These are phyloP conservation scores for Metschnikowia bowlesiae DNA, from an alignment of 805 yeast genomes.

Conservation along the genomic window DNA sequence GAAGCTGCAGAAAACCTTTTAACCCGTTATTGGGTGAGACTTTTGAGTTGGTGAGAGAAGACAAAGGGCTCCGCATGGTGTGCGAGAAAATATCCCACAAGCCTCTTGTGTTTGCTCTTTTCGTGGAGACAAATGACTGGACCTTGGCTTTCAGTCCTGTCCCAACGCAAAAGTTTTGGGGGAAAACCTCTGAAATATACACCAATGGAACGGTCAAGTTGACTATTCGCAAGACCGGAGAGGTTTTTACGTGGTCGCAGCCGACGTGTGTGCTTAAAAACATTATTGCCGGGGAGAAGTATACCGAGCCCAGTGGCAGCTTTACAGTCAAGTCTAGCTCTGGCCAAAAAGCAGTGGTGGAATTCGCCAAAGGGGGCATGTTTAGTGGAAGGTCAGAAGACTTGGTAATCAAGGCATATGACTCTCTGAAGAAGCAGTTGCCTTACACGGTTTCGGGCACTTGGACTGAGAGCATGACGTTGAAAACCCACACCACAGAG, in stretches of 20 bases:
- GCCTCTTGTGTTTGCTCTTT: slow-evolving; percentile 81
- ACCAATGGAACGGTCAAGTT: slow-evolving; percentile 69
- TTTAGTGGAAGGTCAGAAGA: slow-evolving; percentile 80
- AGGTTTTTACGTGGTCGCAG: slow-evolving; percentile 72
- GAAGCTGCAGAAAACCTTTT: slow-evolving; percentile 85
- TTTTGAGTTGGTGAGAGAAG: slow-evolving; percentile 83
- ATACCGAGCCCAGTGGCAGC: slow-evolving; percentile 76
- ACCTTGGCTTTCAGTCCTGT: slow-evolving; percentile 55
- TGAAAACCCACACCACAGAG: slow-evolving; percentile 39
- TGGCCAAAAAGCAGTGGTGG: slow-evolving; percentile 68
- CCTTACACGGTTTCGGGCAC: slow-evolving; percentile 58
- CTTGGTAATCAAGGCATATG: slow-evolving; percentile 42
- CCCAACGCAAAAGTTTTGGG: slow-evolving; percentile 91
- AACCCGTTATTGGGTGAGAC: slow-evolving; percentile 95
- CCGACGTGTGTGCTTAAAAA: slow-evolving; percentile 83
- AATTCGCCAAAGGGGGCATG: slow-evolving; percentile 78
- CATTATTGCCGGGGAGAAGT: slow-evolving; percentile 91
- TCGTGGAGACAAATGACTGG: slow-evolving; percentile 74
- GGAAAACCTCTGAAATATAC: slow-evolving; percentile 80
- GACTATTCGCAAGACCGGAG: slow-evolving; percentile 56
- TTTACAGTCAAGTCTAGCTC: slow-evolving; percentile 61
- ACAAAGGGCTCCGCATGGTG: slow-evolving; percentile 65
- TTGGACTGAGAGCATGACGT: slow-evolving; percentile 71
- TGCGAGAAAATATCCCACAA: slow-evolving; percentile 86
- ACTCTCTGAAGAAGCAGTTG: slow-evolving; percentile 30